These are phyloP conservation scores for Melampsora occidentalis DNA, from an alignment of 1,284 basidiomycete species.

Conservation along the genomic window DNA sequence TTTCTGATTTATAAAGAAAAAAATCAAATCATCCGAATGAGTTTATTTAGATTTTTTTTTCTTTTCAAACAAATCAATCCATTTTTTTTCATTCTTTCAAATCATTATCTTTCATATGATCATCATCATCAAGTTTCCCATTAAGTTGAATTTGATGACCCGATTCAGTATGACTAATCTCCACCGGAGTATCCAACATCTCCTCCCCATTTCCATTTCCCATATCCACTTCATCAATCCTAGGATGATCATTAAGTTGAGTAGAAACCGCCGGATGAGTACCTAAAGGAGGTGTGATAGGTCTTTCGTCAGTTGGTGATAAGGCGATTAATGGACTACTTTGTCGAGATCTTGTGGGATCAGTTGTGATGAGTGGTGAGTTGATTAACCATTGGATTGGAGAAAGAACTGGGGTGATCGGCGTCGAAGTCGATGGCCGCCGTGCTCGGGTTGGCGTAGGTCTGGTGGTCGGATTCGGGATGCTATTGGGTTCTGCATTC, in stretches of 20 bases:
- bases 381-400: constrained; percentile 38
- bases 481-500: background rate
- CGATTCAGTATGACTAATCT: background rate
- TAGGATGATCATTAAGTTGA: background rate
- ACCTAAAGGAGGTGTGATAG: constrained; percentile 23
- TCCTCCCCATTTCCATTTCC: background rate
- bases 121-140: too few species aligned
- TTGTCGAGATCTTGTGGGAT: constrained; percentile 12
- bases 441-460: background rate
- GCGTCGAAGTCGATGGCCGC: constrained; percentile 23
- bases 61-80: too few species aligned
- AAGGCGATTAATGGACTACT: constrained; percentile 2
- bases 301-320: constrained; percentile 22
- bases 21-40: too few species aligned
- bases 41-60: too few species aligned
- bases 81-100: too few species aligned
- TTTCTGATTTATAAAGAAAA: too few species aligned
- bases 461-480: background rate
- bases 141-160: background rate
- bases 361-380: background rate
- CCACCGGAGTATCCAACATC: background rate
- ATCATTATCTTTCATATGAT: too few species aligned
- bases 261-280: background rate
- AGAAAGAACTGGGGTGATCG: constrained; percentile 31
- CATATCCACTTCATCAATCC: background rate